Evolutionary conservation across 192 early-diverging fungal genomes (phyloP).

Genomic region (Coemansia sp.): DNA sequence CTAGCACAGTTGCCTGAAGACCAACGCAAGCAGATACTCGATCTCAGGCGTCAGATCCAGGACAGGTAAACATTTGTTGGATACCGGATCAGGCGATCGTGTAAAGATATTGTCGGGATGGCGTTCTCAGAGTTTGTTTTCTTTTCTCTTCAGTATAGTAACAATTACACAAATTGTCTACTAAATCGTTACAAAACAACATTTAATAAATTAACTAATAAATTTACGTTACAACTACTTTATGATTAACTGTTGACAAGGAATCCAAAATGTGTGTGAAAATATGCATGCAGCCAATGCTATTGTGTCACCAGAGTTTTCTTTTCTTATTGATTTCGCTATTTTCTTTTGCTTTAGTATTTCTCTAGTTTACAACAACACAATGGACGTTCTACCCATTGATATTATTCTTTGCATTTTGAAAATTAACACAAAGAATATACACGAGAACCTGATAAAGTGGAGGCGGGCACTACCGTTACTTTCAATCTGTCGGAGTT

Average conservation of each 20-base stretch:
- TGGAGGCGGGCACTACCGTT: not conserved
- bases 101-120: no score
- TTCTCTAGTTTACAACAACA: not conserved
- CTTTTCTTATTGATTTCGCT: not conserved
- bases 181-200: no score
- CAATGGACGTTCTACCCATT: not conserved
- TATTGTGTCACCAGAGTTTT: not conserved
- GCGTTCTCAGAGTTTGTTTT: no score
- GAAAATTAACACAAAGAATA: not conserved
- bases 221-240: not conserved
- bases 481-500: not conserved
- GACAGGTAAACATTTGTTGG: not conserved
- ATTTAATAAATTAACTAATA: not conserved
- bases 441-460: not conserved
- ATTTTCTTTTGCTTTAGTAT: not conserved
- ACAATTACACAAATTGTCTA: no score
- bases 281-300: not conserved
- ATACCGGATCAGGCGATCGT: no score
- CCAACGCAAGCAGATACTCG: conserved; percentile 70
- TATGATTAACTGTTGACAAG: not conserved
- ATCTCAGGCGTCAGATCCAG: conserved; percentile 39
- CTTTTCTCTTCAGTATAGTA: no score
- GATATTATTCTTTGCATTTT: conserved; percentile 1
- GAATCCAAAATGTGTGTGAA: not conserved
- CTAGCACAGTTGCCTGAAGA: conserved; percentile 75